Evolutionary conservation across 164 flowering plant species (phyloP), one percentile per base, ranked within the genome.

Genomic region (Paratinospora sagittata): DNA sequence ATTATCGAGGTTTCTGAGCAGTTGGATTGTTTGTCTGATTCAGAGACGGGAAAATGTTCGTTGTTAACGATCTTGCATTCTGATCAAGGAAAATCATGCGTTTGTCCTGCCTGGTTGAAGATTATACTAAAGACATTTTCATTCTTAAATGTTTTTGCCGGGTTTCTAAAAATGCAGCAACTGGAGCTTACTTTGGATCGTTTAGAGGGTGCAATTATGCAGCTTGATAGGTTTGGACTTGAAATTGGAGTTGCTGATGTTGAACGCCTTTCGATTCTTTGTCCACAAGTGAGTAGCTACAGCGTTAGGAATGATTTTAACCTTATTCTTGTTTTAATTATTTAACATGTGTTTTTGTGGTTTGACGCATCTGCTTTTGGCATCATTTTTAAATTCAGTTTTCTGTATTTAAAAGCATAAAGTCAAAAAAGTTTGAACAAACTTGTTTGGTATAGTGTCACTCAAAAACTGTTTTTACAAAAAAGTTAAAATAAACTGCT

Each of bases 91-190:
- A 69, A 39, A 73, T 82, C 73, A 1, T 94, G 98, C 73, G 6
- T 78, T 39, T 94, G 98, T 71, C 97, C 96, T 26, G 14, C 71
- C 11, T 94, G 98, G 97, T 79, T 91, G 89, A 89, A 82, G 81
- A 78, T 12, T 55, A 61, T 83, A 6, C 47, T 90, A 80, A 89
- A 84, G 78, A 77, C 83, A 7, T 91, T 91, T 79, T 49, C 88
- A 26, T 86, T 91, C 67, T 75, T 89, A 69, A 94, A 89, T 76
- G 75, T 85, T n/a, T 84, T 82, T 52, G 80, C 82, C 27, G 86
- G 86, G 33, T 81, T 76, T 73, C 71, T 82, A 69, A 84, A 86
- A 74, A 41, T 84, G 78, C 84, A 52, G 61, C 52, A 73, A 21
- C 58, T 74, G 60, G 63, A 67, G 27, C 67, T 84, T 6, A 87